phyloP scores from a whole-genome alignment of 345 rosid genomes.

The Gossypium turneri region DNA sequence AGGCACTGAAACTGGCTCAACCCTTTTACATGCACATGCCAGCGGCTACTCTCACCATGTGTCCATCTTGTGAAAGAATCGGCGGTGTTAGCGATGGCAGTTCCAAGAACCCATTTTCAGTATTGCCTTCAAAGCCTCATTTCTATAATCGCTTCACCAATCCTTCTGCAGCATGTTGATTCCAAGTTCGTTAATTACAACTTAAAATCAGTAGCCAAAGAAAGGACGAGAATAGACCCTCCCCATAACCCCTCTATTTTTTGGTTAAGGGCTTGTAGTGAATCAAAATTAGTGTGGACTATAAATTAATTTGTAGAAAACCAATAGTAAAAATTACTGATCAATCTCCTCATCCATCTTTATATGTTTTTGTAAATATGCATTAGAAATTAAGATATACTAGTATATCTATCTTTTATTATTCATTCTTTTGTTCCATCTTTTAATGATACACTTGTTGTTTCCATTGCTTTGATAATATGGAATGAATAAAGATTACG shows the following conservation, averaged over 20 bases:
- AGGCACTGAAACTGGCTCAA: conserved; percentile 49
- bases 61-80: conserved; percentile 73
- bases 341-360: conserved; percentile 18
- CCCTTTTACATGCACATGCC: conserved; percentile 79
- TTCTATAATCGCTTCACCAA: conserved; percentile 65
- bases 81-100: conserved; percentile 36
- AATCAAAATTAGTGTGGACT: conserved; percentile 40
- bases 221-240: conserved; percentile 12
- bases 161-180: conserved; percentile 85
- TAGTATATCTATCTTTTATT: conserved; percentile 21
- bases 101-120: conserved; percentile 43
- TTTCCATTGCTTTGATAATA: neutral
- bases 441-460: neutral
- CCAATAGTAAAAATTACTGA: conserved; percentile 26
- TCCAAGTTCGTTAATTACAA: neutral
- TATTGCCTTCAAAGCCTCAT: conserved; percentile 51
- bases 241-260: conserved; percentile 55
- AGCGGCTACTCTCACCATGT: conserved; percentile 74
- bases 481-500: too few relatives aligned
- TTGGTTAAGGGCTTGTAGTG: conserved; percentile 61
- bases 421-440: conserved; percentile 19
- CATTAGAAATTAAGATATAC: conserved; percentile 13
- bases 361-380: conserved; percentile 33
- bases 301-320: conserved; percentile 51
- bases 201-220: neutral